Base-by-base conservation (phyloP, 2,329 filamentous ascomycete genomes). In the Nemania sp. region DNA sequence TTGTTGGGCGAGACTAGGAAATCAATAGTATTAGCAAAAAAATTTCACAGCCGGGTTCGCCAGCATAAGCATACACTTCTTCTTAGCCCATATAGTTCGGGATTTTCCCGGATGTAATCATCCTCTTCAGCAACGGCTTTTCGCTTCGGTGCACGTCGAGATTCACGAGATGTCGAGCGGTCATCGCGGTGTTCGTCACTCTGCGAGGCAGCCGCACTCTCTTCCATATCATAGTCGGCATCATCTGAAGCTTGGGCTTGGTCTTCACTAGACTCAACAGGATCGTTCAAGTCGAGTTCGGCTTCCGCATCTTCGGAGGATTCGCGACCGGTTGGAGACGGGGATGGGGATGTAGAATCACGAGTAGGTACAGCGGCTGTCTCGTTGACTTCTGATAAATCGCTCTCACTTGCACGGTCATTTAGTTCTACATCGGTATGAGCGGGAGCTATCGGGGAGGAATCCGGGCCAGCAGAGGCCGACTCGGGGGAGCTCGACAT, bases 11-110 rank as follows among this genome's bases (percentile, higher is more conserved):
- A 64, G 85, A 86, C 87, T 89, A 72, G 53, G 55, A 62, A 68
- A 58, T 35, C 66, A 71, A n/a, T n/a, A n/a, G n/a, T 60, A 79
- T 83, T 72, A 83, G 79, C 73, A 73, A 63, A 71, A 64, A 56
- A 64, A 57, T 64, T 58, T 71, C 57, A 47, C 32, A 22, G 61
- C 26, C 54, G 64, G 41, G 27, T 58, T 32, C 56, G 65, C 70
- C 70, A 59, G 81, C 92, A 70, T 90, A 96, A 59, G 81, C 92
- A 70, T 90, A 96, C 94, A 84, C 96, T 99, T 83, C 96, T 89
- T 74, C 96, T 90, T 73, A 99, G 86, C 55, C 96, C 96, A 83
- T 98, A 99, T 8, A 99, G 85, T 81, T 97, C 94, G 52, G 96
- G 96, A 76, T 99, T 97, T 77, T 93, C 92, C 75, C 91, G 88